phyloP scores from a whole-genome alignment of 2,329 filamentous ascomycete genomes.

The Tolypocladium paradoxum region DNA sequence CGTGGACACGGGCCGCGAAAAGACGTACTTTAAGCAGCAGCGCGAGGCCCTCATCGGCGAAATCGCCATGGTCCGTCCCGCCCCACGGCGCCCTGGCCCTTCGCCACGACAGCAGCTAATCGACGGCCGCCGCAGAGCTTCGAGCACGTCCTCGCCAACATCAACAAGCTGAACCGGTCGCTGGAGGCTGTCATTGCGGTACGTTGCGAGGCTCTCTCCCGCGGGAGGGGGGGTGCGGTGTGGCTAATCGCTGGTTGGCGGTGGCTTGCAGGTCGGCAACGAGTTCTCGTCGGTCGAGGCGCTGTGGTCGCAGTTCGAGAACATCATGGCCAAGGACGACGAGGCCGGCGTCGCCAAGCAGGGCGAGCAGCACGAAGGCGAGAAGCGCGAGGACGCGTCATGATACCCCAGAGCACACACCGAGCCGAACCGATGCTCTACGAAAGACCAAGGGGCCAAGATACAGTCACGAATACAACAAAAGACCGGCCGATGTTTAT shows the following conservation, averaged over 20 bases:
- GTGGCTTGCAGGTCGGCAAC: slow-evolving; percentile 60
- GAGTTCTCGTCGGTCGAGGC: slow-evolving; percentile 96
- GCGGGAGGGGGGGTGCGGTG: too few species aligned
- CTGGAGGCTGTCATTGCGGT: slow-evolving; percentile 86
- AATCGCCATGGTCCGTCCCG: slow-evolving; percentile 52
- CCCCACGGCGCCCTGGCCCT: not conserved
- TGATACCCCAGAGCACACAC: not conserved
- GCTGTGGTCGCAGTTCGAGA: slow-evolving; percentile 94
- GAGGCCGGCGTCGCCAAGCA: slow-evolving; percentile 6
- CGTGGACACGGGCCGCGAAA: slow-evolving; percentile 22
- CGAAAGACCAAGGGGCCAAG: not conserved
- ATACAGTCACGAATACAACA: not conserved
- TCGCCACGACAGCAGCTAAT: not conserved
- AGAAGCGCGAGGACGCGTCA: slow-evolving; percentile 5
- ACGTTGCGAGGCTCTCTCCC: slow-evolving; percentile 21
- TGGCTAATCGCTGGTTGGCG: not conserved
- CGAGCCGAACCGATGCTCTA: not conserved
- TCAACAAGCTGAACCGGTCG: slow-evolving; percentile 89
- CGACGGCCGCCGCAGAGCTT: slow-evolving; percentile 41
- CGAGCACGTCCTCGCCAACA: slow-evolving; percentile 87
- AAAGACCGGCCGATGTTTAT: not conserved
- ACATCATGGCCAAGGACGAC: slow-evolving; percentile 72
- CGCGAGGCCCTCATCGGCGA: slow-evolving; percentile 60
- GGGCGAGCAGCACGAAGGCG: slow-evolving; percentile 16
- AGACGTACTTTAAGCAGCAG: slow-evolving; percentile 67